A percentile compares a stretch with the other conserved stretches of the same genome.
Conservation (phyloP, 257 asterid species). For the Forsythia suspensa region DNA sequence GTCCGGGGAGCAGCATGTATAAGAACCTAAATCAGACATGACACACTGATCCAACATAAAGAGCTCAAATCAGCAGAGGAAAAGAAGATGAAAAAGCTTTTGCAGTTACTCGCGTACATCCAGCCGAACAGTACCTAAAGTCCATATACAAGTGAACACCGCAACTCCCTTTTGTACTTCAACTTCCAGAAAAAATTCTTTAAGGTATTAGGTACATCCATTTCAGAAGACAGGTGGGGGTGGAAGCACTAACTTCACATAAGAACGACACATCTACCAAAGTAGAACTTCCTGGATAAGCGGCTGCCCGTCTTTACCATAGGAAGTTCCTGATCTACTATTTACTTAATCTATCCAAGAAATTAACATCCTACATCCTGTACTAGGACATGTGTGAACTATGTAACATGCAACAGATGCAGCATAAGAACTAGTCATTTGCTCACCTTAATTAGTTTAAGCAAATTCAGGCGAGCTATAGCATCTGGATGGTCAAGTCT, state of each 20-base stretch:
- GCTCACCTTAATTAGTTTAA: slow-evolving; percentile 85
- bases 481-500: slow-evolving; percentile 97
- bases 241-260: background rate
- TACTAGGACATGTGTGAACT: background rate
- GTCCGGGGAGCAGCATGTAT: background rate
- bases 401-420: slow-evolving; percentile 9
- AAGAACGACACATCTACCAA: background rate
- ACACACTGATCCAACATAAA: background rate
- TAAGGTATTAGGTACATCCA: background rate
- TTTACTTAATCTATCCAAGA: background rate
- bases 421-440: slow-evolving; percentile 16
- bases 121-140: background rate
- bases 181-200: background rate
- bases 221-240: background rate
- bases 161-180: background rate
- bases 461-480: slow-evolving; percentile 88
- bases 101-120: background rate
- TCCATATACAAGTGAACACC: background rate
- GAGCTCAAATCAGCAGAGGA: background rate
- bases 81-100: background rate
- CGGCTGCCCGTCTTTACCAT: background rate
- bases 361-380: background rate
- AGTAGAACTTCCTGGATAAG: background rate
- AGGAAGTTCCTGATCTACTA: background rate
- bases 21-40: background rate